Evolutionary conservation across 1,139 yeast species (phyloP), one percentile per base, ranked within the genome.

Genomic region (Insectozyma bohioensis): DNA sequence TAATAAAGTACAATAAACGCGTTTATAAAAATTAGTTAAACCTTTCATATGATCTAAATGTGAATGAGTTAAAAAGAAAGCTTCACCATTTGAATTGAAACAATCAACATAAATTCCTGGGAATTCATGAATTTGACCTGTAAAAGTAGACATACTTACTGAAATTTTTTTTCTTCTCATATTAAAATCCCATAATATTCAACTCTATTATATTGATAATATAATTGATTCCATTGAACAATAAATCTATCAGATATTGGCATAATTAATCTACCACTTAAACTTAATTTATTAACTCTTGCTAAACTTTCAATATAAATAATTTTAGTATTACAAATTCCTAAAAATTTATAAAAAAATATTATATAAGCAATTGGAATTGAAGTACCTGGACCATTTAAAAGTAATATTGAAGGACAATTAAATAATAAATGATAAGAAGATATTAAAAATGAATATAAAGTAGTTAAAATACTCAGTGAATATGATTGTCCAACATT

Each of bases 301-400:
- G 98, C 98, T 32, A 92, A 67, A 30, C 95, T 84, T 58, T 92
- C 99, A 16, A 92, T 66, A 50, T 90, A 92, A 1, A 92, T 58
- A 19, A 92, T 80, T 36, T 76, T 68, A 0, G 88, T 77, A 9
- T 54, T 48, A 20, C 72, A 55, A 5, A 75, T 26, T 0, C 87
- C 84, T 4, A 78, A 43, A 38, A 71, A 58, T 49, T 79, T 75
- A 40, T 81, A 62, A 4, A 72, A 44, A 35, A 82, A 71, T 11
- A 82, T 52, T 2, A 82, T 70, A 36, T 80, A 75, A 37, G 92
- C 85, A 17, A 86, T 57, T 2, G 95, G 82, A 2, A 90, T 87
- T 35, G 90, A 71, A 0, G 97, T 87, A 1, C 97, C 99, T 0
- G 99, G 99, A 0, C 99, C 99, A 54, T 92, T 94, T 41, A 86